A percentile compares a stretch with the other conserved stretches of the same genome.
These are phyloP conservation scores for Rostrohypoxylon terebratum DNA, from an alignment of 495 filamentous ascomycete genomes.

Conservation along the genomic window DNA sequence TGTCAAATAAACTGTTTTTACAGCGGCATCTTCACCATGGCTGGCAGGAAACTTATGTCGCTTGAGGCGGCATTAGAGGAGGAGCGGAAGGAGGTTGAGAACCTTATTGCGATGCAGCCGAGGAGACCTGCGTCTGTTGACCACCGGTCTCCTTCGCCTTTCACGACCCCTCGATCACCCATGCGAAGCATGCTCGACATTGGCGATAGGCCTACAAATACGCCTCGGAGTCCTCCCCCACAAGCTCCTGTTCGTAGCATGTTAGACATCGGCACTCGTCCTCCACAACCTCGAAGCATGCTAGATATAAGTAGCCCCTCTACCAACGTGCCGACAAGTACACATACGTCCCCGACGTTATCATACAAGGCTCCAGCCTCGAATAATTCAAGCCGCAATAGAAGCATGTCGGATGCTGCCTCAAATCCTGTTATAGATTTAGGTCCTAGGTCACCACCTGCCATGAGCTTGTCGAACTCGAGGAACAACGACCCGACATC, in stretches of 20 bases:
- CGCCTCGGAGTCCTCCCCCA: conserved; percentile 46
- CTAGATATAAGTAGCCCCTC: conserved; percentile 53
- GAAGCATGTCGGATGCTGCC: conserved; percentile 66
- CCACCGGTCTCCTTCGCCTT: conserved; percentile 60
- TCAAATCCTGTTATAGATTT: conserved; percentile 55
- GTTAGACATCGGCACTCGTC: conserved; percentile 64
- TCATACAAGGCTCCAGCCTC: conserved; percentile 41
- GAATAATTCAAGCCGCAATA: conserved; percentile 51
- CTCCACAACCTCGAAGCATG: conserved; percentile 58
- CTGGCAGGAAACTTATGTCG: conserved; percentile 63
- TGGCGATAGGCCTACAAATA: conserved; percentile 51
- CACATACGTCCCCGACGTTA: conserved; percentile 59
- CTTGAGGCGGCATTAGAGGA: conserved; percentile 78
- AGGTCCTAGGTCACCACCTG: conserved; percentile 45
- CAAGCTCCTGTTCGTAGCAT: conserved; percentile 68
- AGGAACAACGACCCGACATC: conserved; percentile 56
- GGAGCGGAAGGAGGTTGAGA: conserved; percentile 76
- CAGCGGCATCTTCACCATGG: conserved; percentile 29
- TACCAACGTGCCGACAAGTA: conserved; percentile 42
- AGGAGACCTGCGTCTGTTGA: conserved; percentile 53
- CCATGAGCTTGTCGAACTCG: conserved; percentile 25
- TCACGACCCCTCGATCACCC: conserved; percentile 63
- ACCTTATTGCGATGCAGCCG: conserved; percentile 62
- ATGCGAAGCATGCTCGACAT: conserved; percentile 68
- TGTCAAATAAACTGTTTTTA: background rate